phyloP scores from a whole-genome alignment of 2,329 filamentous ascomycete genomes.

The Herpotrichia juniperi region DNA sequence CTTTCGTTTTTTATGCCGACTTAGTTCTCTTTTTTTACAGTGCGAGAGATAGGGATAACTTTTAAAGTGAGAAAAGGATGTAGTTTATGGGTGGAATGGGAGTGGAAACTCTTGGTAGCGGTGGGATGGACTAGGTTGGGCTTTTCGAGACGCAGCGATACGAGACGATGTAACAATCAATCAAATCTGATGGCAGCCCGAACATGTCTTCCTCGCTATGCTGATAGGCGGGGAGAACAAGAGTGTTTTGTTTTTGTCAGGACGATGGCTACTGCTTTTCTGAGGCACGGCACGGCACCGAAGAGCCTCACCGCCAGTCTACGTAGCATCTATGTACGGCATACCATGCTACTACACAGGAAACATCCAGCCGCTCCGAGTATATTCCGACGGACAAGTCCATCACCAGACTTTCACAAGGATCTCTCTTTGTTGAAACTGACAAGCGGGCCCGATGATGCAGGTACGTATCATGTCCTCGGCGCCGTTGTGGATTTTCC shows the following conservation, averaged over 20 bases:
- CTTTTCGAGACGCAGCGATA: not conserved
- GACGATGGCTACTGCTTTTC: not conserved
- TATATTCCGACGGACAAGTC: not conserved
- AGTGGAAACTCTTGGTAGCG: not conserved
- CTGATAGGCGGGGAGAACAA: no score
- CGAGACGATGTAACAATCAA: not conserved
- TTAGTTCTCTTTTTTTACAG: not conserved
- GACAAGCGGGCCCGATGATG: not conserved
- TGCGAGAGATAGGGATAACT: not conserved
- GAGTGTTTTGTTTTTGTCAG: not conserved
- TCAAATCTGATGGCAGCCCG: not conserved
- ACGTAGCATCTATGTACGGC: no score
- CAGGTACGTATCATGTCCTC: slow-evolving; percentile 6
- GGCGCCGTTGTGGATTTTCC: not conserved
- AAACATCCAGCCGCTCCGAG: not conserved
- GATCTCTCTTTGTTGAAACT: not conserved
- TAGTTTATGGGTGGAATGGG: not conserved
- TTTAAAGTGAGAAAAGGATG: not conserved
- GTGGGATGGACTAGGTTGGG: not conserved
- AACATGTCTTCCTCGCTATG: not conserved
- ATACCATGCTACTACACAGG: no score
- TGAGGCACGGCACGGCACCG: not conserved
- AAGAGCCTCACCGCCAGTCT: not conserved
- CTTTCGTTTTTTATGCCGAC: not conserved
- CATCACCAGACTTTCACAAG: not conserved